Base-by-base conservation (phyloP, 1,284 basidiomycete genomes). In the Marasmius sp. region DNA sequence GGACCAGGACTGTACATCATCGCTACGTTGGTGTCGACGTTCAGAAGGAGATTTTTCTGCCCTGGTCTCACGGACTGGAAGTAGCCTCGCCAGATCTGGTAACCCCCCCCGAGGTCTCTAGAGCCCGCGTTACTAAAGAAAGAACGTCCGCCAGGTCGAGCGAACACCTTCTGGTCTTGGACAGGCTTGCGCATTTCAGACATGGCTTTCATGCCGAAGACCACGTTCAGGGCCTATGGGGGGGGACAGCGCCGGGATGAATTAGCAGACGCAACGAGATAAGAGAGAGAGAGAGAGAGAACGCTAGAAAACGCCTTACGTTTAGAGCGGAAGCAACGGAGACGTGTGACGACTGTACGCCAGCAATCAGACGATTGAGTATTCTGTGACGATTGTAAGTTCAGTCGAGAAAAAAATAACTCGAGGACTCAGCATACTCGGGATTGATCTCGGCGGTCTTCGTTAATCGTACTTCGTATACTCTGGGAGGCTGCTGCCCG, bases 41-140 rank as follows among this genome's bases (percentile, higher is more conserved):
- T 88, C 68, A 88, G 78, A 12, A 87, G 67, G 70, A 88, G 80
- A 3, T 72, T 75, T 1, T 79, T 79, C 4, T 82, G 73, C 0
- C 80, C 83, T 6, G 86, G 87, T n/a, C 86, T 78, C 16, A 87
- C 79, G 0, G 82, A 85, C 68, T 86, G 84, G 71, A 87, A 87
- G 61, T 85, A 85, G 0, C 67, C 67, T 10, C n/a, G 51, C 62
- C 62, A 64, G 1, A 64, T 20, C 18, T 64, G 59, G 22, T 61
- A 53, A 6, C 62, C 61, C 16, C 70, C 62, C 1, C 82, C 83
- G 12, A 87, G 81, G 58, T 77, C 74, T 61, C 73, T 77, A 8
- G 75, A 77, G 63, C 85, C 86, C 3, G 71, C 67, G 45, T 79
- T 70, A 0, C 85, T 86, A 70, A 86, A 88, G 73, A 88, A 88